Evolutionary conservation across 2,329 filamentous ascomycete species (phyloP), one percentile per base, ranked within the genome.

Genomic region (Ceratocystis albifundus): DNA sequence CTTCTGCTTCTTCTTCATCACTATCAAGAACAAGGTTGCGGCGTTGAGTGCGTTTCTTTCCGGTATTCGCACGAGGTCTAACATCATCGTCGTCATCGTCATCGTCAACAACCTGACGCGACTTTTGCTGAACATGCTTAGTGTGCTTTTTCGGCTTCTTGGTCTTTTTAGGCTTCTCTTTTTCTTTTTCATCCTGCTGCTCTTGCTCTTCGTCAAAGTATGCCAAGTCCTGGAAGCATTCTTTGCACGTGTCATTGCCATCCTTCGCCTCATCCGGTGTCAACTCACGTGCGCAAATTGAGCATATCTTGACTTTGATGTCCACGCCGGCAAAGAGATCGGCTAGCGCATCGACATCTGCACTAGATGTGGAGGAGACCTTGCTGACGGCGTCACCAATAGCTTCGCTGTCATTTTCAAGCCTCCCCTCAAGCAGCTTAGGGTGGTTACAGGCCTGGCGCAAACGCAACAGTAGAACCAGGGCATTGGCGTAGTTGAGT

Each of bases 391-490:
- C 59, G 20, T 64, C 55, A 17, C 63, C 68, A 3, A 85, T 87
- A 0, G 85, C 82, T 66, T 96, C 77, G 1, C 90, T 89, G 72
- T 97, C 94, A 71, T 88, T 90, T 74, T 99, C 94, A 67, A 96
- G 80, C 72, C 95, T 93, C 69, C 87, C 87, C 70, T 90, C 89
- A 12, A 96, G 88, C 59, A 99, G 80, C 70, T 90, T 87, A 0
- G 92, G 91, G 74, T 99, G 94, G 72, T 99, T 96, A 75, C 94
- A 99, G 22, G 91, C 89, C 75, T 99, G 94, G 68, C 94, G 84
- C 68, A 99, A 80, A 48, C 94, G 87, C 66, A 99, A 79, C n/a
- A 99, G 83, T 68, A 99, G 79, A 12, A 96, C 92, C 72, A 99
- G 84, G 20, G 94, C 94, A 71, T 91, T 95, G 67, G 95, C 93